phyloP scores from a whole-genome alignment of 345 rosid species.

The Heritiera littoralis region DNA sequence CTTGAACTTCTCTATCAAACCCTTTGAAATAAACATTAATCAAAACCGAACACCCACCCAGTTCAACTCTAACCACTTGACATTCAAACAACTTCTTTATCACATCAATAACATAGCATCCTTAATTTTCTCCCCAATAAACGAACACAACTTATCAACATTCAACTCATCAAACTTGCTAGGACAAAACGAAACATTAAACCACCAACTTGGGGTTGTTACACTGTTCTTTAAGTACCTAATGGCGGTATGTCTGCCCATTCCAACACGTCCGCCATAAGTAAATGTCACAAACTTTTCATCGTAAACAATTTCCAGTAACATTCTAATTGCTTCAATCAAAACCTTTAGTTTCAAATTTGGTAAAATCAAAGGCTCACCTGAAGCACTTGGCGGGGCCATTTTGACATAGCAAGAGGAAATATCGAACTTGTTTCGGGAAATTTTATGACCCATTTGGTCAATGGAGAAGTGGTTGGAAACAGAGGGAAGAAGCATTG shows the following conservation, averaged over 20 bases:
- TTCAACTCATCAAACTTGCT: conserved; percentile 39
- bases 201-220: conserved; percentile 90
- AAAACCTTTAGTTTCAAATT: conserved; percentile 75
- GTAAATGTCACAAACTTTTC: conserved; percentile 79
- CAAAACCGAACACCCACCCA: conserved; percentile 61
- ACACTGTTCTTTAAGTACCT: conserved; percentile 75
- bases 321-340: conserved; percentile 76
- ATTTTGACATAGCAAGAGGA: conserved; percentile 51
- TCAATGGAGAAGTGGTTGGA: conserved; percentile 51
- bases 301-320: conserved; percentile 77
- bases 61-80: conserved; percentile 54
- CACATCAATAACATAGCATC: conserved; percentile 55
- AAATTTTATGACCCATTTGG: conserved; percentile 61
- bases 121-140: conserved; percentile 58
- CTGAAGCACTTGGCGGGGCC: conserved; percentile 31
- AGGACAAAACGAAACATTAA: conserved; percentile 55
- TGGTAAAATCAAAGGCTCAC: conserved; percentile 69
- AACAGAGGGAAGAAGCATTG: conserved; percentile 30
- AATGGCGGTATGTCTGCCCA: conserved; percentile 95
- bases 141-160: conserved; percentile 50
- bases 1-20: conserved; percentile 69
- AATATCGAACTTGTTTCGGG: conserved; percentile 53
- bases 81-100: conserved; percentile 58
- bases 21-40: conserved; percentile 76
- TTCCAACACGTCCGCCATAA: conserved; percentile 81